phyloP scores from a whole-genome alignment of 805 yeast species.

The Zygotorulaspora danielsina region DNA sequence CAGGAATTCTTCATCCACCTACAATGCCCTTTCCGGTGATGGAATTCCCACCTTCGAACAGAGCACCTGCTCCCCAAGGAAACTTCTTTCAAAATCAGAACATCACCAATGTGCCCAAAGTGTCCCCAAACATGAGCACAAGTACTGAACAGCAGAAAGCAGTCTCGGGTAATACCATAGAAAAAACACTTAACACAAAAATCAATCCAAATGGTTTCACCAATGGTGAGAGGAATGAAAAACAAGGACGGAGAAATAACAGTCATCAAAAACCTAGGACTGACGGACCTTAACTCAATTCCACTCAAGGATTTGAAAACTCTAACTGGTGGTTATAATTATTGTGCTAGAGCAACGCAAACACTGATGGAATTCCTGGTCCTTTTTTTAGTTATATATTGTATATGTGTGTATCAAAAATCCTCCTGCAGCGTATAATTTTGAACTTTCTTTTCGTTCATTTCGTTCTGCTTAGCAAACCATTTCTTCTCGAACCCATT shows the following conservation, averaged over 20 bases:
- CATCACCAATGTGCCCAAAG: too few species aligned
- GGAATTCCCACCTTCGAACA: constrained; percentile 22
- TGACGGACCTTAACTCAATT: too few species aligned
- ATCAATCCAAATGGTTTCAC: not conserved
- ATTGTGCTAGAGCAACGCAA: too few species aligned
- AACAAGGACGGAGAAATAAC: not conserved
- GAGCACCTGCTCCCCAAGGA: too few species aligned
- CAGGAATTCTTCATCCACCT: constrained; percentile 17
- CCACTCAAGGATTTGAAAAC: not conserved
- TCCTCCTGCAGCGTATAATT: constrained; percentile 41
- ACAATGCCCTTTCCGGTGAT: constrained; percentile 15
- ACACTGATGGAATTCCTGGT: too few species aligned
- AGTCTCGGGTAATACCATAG: not conserved
- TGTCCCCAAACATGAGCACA: too few species aligned
- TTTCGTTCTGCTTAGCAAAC: constrained; percentile 43
- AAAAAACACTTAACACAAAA: too few species aligned
- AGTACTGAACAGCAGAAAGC: not conserved
- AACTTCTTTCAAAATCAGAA: too few species aligned
- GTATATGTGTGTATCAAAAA: constrained; percentile 24
- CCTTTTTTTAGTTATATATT: constrained; percentile 8
- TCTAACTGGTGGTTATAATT: not conserved
- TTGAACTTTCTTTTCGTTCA: constrained; percentile 32
- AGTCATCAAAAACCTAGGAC: not conserved
- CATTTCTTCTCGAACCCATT: constrained; percentile 77
- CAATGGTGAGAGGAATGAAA: not conserved